Evolutionary conservation across 805 yeast genomes (phyloP), one percentile per base, ranked within the genome.

Genomic region (Limtongia smithiae): DNA sequence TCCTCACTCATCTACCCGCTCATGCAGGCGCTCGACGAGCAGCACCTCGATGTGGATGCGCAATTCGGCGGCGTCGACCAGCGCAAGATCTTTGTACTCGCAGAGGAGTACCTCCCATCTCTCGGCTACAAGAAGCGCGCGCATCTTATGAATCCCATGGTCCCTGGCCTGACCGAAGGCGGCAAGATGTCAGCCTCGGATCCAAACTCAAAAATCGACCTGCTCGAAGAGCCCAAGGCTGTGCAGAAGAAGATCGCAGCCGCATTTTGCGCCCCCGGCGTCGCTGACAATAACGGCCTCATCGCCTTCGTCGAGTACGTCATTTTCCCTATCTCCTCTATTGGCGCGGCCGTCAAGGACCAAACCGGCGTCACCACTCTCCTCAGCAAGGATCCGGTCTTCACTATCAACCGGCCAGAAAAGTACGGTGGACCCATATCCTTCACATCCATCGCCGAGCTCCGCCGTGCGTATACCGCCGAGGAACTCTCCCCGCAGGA

Each of bases 1-100:
- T 81, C 91, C 35, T 98, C 98, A 7, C 79, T 93, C 67, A 88
- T 93, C 60, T 93, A 93, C 71, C 99, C 99, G 48, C 78, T 94
- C 65, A 93, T 93, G 99, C 99, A 93, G 73, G 97, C 97, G 5
- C 76, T 93, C 51, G 99, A 93, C 68, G 99, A 93, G 70, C 83
- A 93, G 65, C 82, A 83, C 68, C 78, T 93, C 64, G 84, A 75
- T 27, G 88, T 80, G 34, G 99, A 93, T 68, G 95, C 80, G 21
- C 98, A 93, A 72, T 93, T 93, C 64, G 99, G 99, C 60, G 99
- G 99, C 68, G 95, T 93, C 47, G 99, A 93, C 70, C 98, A 93
- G 74, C 82, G 99, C 72, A 93, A 93, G 73, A 93, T 93, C 64
- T 93, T 93, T 61, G 97, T 89, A 24, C 76, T 93, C 46, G 97